Base-by-base conservation (phyloP, 1,284 basidiomycete species). In the Ganoderma lingzhi region DNA sequence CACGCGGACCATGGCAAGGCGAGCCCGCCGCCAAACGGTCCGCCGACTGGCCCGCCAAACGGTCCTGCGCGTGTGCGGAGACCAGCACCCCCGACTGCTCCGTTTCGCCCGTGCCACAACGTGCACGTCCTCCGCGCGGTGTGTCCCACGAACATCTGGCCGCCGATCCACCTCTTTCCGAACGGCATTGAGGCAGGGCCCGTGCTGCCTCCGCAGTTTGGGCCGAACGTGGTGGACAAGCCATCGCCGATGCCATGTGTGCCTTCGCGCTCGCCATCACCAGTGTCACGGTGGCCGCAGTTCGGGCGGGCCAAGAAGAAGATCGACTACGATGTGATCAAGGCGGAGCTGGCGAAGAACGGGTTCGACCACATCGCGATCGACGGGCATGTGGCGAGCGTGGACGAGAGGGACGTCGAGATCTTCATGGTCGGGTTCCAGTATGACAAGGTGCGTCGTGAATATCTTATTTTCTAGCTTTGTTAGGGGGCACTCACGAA, bases 331-430 rank as follows among this genome's bases (percentile, higher is more conserved):
- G 85, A 86, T 35, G 81, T 79, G 35, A 83, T 90, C n/a, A 74
- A 90, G 55, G 83, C 85, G 48, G 84, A 83, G 73, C 82, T 94
- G 51, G 84, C 85, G 70, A 81, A 82, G 76, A 93, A 90, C 70
- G 89, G 88, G 41, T 83, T 83, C 70, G 90, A 92, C 28, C 87
- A 94, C 80, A 84, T 93, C 56, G 84, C 83, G 69, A 81, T 94
- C 23, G 86, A 88, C 65, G 83, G 86, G 19, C 76, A 78, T 63
- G 84, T 86, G 42, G 83, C 82, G 61, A 83, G 84, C n/a, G 86
- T 90, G 53, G 80, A 82, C 67, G 90, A 93, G 75, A 88, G 88
- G 44, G 90, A 92, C 65, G 87, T 94, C 23, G 75, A 80, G 70
- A 78, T 76, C 58, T 90, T 90, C 72, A 90, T 93, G 76, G 82